Evolutionary conservation across 1,139 yeast genomes (phyloP).

Genomic region (Geotrichum restrictum): DNA sequence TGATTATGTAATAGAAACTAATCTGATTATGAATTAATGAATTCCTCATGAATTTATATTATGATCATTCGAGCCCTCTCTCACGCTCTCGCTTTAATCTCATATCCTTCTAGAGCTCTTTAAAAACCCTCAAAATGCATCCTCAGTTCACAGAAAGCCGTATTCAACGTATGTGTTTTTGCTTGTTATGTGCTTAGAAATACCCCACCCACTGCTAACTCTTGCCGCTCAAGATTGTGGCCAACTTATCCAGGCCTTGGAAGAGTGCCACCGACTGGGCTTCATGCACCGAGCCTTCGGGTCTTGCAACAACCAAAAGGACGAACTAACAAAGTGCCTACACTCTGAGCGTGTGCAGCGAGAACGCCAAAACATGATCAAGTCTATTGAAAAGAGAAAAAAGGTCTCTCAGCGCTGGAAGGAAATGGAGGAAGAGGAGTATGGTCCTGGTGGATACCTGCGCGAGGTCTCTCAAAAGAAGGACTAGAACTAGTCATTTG

Average conservation of each 20-base stretch:
- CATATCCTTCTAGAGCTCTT: no score
- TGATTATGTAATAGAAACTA: no score
- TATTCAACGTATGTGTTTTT: conserved; percentile 29
- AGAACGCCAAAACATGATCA: conserved; percentile 58
- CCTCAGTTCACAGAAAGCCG: conserved; percentile 33
- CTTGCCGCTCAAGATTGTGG: conserved; percentile 65
- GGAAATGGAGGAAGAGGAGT: conserved; percentile 67
- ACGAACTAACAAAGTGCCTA: conserved; percentile 71
- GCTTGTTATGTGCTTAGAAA: neutral
- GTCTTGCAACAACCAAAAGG: conserved; percentile 78
- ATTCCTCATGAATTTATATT: no score
- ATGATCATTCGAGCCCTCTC: no score
- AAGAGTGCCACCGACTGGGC: conserved; percentile 77
- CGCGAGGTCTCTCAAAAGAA: conserved; percentile 48
- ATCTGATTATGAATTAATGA: no score
- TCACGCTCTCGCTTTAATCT: no score
- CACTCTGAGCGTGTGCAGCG: conserved; percentile 71
- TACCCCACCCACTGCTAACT: no score
- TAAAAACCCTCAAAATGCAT: conserved; percentile 25
- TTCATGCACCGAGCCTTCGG: conserved; percentile 76
- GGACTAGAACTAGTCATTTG: conserved; percentile 1
- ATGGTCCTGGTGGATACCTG: conserved; percentile 71
- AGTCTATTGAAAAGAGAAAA: conserved; percentile 50
- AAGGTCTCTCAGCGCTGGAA: conserved; percentile 55
- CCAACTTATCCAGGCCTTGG: conserved; percentile 79